A percentile compares a stretch with the other conserved stretches of the same genome.
phyloP scores from a whole-genome alignment of 176 grass and related monocot species.

The Triticum urartu region DNA sequence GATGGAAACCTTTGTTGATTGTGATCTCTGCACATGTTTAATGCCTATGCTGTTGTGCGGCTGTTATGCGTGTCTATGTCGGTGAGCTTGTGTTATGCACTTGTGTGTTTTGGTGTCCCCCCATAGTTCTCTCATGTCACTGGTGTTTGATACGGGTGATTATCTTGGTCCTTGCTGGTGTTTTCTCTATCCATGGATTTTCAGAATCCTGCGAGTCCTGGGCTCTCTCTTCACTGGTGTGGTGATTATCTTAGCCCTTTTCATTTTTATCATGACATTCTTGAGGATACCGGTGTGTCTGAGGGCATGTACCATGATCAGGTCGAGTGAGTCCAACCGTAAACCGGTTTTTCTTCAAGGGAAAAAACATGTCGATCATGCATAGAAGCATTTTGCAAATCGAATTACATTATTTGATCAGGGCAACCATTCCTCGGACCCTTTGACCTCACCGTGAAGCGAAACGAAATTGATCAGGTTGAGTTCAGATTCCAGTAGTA shows the following conservation, averaged over 20 bases:
- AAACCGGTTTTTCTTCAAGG: no score
- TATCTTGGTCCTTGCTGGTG: background rate
- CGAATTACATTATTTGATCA: background rate
- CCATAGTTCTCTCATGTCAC: background rate
- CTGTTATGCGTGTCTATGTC: background rate
- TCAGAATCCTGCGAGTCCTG: no score
- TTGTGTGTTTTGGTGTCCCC: background rate
- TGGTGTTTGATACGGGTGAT: background rate
- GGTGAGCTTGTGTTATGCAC: no score
- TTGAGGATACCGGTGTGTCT: background rate
- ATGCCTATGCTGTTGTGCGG: no score
- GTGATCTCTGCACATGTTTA: background rate
- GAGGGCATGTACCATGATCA: background rate
- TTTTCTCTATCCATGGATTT: no score
- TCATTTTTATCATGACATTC: background rate
- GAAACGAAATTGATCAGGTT: background rate
- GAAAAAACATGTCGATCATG: no score
- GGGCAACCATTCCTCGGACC: no score
- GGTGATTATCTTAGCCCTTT: background rate
- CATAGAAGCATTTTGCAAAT: no score
- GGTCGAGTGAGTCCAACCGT: background rate
- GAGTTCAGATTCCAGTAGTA: background rate
- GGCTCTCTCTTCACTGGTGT: background rate
- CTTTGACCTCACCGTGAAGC: no score
- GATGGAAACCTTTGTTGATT: background rate